phyloP scores from a whole-genome alignment of 805 yeast genomes.

The Wickerhamomyces bovis region DNA sequence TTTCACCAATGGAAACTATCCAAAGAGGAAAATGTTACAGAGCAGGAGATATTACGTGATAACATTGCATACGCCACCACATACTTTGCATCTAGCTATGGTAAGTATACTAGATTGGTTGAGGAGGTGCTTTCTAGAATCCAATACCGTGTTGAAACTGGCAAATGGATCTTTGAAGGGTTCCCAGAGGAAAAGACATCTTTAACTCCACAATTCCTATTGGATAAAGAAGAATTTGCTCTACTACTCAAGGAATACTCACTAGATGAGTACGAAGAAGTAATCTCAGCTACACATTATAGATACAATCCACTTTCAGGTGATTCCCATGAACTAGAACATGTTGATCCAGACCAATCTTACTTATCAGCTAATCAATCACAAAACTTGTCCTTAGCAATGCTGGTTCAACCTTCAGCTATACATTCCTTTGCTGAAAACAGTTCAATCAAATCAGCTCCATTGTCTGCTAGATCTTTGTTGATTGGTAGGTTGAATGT shows the following conservation, averaged over 20 bases:
- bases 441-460: constrained; percentile 22
- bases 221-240: constrained; percentile 9
- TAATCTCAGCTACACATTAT: constrained; percentile 17
- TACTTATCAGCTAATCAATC: constrained; percentile 5
- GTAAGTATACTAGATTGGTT: constrained; percentile 7
- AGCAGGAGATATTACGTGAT: constrained; percentile 10
- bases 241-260: constrained; percentile 3
- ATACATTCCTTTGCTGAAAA: constrained; percentile 8
- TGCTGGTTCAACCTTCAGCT: constrained; percentile 10
- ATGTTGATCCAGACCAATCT: constrained; percentile 4
- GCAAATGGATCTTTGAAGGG: constrained; percentile 13
- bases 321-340: constrained; percentile 2
- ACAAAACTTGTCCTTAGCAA: constrained; percentile 14
- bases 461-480: constrained; percentile 22
- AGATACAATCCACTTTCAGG: constrained; percentile 8
- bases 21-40: background rate
- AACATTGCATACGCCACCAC: constrained; percentile 16
- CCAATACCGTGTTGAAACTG: constrained; percentile 15
- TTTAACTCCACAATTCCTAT: constrained; percentile 1
- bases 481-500: constrained; percentile 17
- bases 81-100: constrained; percentile 10
- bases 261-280: constrained; percentile 12
- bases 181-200: constrained; percentile 12
- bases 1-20: constrained; percentile 38
- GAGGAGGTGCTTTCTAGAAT: constrained; percentile 14